Evolutionary conservation across 2,329 filamentous ascomycete species (phyloP), one percentile per base, ranked within the genome.

Genomic region (Trichophyton benhamiae): DNA sequence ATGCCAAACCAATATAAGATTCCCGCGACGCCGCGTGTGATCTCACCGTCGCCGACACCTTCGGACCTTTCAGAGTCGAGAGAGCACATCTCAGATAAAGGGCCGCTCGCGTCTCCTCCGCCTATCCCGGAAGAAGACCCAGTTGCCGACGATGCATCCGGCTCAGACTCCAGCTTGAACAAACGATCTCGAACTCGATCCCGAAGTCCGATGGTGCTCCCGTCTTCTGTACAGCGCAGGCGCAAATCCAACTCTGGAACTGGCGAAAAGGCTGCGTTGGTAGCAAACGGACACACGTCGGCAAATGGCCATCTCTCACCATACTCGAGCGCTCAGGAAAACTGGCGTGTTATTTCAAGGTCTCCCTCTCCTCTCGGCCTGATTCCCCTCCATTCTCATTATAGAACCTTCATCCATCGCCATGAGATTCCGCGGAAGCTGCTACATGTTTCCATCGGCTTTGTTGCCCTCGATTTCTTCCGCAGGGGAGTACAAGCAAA

Each of bases 401-500:
- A 94, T 83, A 84, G 90, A 68, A 87, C 83, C 30, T 91, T 99
- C 71, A 89, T 96, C 65, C 94, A 99, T 80, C 91, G 90, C 69
- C 92, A 99, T 75, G 94, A 99, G 76, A 91, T 99, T 60, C 94
- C 94, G 8, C 87, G 94, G 68, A 99, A 99, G 75, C 79, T 86
- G 46, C 81, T 99, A 42, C 94, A 99, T 73, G 89, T 97, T 62
- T 96, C 91, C 57, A 99, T 99, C 71, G 94, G 94, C 60, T 97
- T 97, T 77, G 81, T 97, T 63, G 90, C 92, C 20, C 82, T 96
- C 53, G 88, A 87, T 78, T 82, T 97, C 42, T 99, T 97, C 74
- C 80, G 84, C 58, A 84, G 82, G 27, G 92, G 91, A 61, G 83
- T 87, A 3, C 91, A 96, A 72, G 84, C 89, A 0, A 79, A 78